Base-by-base conservation (phyloP, 768 basidiomycete genomes). In the Termitomyces sp. region DNA sequence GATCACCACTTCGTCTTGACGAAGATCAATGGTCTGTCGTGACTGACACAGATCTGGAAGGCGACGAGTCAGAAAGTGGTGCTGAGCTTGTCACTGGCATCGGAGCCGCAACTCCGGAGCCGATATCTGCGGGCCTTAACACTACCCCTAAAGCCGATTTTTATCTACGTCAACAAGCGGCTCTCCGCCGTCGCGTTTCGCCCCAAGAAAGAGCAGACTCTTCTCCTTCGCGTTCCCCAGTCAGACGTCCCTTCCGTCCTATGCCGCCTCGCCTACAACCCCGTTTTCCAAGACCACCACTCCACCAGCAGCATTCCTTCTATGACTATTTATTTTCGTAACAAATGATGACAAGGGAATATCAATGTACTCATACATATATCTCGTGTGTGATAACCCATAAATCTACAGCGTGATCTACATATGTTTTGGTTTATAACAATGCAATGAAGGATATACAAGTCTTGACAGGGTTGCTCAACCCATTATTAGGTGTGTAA, bases 221-320 rank as follows among this genome's bases (percentile, higher is more conserved):
- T 5, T 83, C 84, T 0, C 82, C 80, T n/a, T 82, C 81, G 16
- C 76, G 79, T 26, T 85, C 84, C 1, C 83, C 83, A 18, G 79
- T 70, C 14, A 68, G 64, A 48, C 53, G 77, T 48, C 65, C 71
- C 48, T 59, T 66, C 24, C 64, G 70, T 54, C 70, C 73, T 48
- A 69, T 72, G 40, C 62, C 62, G 20, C 57, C 53, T 50, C 57
- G 57, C 42, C 26, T 32, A 30, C 43, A 49, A n/a, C 58, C 52
- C 30, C 60, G 36, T 37, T 49, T 53, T 30, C 46, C 62, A 22
- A 57, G 36, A 42, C 36, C 45, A 5, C 24, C 51, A 8, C 39
- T 45, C 53, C 56, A 54, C 34, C 61, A 56, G 37, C 65, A 58
- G 1, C 64, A 63, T 47, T 68, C 72, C 2, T 75, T 80, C 43